Evolutionary conservation across 768 basidiomycete genomes (phyloP).

Genomic region (Sarcodon aspratus): DNA sequence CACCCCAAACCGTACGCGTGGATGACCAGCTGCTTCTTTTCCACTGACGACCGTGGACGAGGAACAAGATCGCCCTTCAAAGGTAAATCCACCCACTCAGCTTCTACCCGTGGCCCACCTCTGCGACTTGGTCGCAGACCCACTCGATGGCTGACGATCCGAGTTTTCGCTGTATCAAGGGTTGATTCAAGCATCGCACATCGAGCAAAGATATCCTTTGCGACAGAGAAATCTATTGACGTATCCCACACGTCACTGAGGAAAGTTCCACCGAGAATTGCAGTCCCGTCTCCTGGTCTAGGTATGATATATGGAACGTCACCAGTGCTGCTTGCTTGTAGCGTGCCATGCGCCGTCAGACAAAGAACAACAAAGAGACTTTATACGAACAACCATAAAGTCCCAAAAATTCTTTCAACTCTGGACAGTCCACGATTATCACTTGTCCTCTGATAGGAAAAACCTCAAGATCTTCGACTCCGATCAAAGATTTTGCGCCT

Average conservation of each 20-base stretch:
- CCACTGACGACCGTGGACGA: slow-evolving; percentile 9
- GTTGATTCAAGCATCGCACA: slow-evolving; percentile 28
- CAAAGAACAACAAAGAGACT: slow-evolving; percentile 2
- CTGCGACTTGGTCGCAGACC: slow-evolving; percentile 45
- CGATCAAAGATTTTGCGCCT: slow-evolving; percentile 66
- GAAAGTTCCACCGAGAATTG: slow-evolving; percentile 50
- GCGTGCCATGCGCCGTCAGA: neutral
- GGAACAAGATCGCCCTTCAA: slow-evolving; percentile 13
- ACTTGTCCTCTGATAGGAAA: slow-evolving; percentile 82
- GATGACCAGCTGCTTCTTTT: slow-evolving; percentile 25
- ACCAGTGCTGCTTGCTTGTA: slow-evolving; percentile 1
- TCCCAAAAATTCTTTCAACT: slow-evolving; percentile 30
- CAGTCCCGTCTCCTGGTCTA: slow-evolving; percentile 34
- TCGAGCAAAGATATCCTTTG: slow-evolving; percentile 33
- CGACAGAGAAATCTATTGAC: slow-evolving; percentile 29
- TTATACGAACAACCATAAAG: neutral
- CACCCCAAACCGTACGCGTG: slow-evolving; percentile 57
- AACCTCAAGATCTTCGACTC: slow-evolving; percentile 66
- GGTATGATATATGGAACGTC: slow-evolving; percentile 51
- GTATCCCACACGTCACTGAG: slow-evolving; percentile 37
- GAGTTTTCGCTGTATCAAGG: slow-evolving; percentile 23
- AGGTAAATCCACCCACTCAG: slow-evolving; percentile 28
- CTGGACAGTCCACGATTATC: slow-evolving; percentile 61
- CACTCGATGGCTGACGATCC: slow-evolving; percentile 41
- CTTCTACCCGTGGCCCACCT: slow-evolving; percentile 47